These are phyloP conservation scores for Gossypium aridum DNA, from an alignment of 441 rosid species.

Conservation along the genomic window DNA sequence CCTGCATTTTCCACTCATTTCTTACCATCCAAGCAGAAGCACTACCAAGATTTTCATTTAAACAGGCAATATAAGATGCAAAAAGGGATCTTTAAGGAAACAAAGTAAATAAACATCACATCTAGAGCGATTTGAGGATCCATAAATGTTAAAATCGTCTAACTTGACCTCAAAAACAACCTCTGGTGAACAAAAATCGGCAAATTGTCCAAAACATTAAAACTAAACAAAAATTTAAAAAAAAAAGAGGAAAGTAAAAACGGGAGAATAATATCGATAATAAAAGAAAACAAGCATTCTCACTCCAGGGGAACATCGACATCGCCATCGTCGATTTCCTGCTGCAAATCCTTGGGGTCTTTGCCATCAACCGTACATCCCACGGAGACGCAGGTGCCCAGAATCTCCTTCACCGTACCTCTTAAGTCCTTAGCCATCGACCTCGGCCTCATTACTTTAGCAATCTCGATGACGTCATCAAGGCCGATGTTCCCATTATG, in stretches of 20 bases:
- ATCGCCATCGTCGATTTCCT: constrained; percentile 44
- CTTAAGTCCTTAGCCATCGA: constrained; percentile 54
- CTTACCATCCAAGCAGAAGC: not conserved
- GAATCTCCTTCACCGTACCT: constrained; percentile 53
- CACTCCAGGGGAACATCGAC: constrained; percentile 36
- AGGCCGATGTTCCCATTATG: constrained; percentile 49
- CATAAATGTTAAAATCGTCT: not conserved
- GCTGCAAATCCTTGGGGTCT: constrained; percentile 56
- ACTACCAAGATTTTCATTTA: not conserved
- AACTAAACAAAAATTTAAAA: not conserved
- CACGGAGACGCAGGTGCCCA: constrained; percentile 66
- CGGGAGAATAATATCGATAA: not conserved
- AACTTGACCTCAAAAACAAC: not conserved
- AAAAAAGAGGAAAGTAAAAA: not conserved
- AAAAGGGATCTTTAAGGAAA: not conserved
- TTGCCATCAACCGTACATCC: constrained; percentile 62
- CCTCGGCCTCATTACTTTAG: constrained; percentile 42
- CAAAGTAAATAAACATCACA: not conserved
- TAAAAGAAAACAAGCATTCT: not conserved
- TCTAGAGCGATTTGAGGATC: not conserved
- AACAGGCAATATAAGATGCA: not conserved
- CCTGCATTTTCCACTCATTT: not conserved
- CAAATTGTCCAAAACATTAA: not conserved
- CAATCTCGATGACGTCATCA: constrained; percentile 57
- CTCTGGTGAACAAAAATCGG: not conserved